These are phyloP conservation scores for Stromatinia cepivora DNA, from an alignment of 2,329 filamentous ascomycete genomes.

Conservation along the genomic window DNA sequence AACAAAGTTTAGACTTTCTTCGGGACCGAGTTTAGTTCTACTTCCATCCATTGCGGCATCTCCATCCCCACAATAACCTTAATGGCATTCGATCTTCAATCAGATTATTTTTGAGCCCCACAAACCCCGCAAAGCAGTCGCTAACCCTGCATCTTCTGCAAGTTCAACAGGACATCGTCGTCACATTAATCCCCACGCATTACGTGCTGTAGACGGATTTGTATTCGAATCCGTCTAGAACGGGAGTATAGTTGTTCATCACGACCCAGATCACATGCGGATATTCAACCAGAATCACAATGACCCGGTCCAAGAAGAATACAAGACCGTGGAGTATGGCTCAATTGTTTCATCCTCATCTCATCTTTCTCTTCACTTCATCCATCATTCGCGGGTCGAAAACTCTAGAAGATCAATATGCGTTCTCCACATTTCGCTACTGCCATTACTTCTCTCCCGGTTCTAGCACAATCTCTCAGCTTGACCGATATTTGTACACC, in stretches of 20 bases:
- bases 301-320: background rate
- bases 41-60: background rate
- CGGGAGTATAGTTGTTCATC: background rate
- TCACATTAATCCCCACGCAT: background rate
- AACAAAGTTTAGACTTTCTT: background rate
- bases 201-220: background rate
- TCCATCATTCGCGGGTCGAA: background rate
- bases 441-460: background rate
- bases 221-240: background rate
- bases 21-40: background rate
- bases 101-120: background rate
- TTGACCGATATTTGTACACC: constrained; percentile 5
- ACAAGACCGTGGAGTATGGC: background rate
- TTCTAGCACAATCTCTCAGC: background rate
- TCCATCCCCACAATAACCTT: background rate
- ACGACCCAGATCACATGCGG: background rate
- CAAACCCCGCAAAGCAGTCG: background rate
- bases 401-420: background rate
- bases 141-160: background rate
- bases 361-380: background rate
- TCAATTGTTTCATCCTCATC: constrained; percentile 1
- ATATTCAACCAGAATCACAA: background rate
- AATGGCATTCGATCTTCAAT: background rate
- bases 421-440: background rate
- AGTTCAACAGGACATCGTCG: background rate